Evolutionary conservation across 139 green algal species (phyloP), one percentile per base, ranked within the genome.

Genomic region (Ulvella scutata): DNA sequence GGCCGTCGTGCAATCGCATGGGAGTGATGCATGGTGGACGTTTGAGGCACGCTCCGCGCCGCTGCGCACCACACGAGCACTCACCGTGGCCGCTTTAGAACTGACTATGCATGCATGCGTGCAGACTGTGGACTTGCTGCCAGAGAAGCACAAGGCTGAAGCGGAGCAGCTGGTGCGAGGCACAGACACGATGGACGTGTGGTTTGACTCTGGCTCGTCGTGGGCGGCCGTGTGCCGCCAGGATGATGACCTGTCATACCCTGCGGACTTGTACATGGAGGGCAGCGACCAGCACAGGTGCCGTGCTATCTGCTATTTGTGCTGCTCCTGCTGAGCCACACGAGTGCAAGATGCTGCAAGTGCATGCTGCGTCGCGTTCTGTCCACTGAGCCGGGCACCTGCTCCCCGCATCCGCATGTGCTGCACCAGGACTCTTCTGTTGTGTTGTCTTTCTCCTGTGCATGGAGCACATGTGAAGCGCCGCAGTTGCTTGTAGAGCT

Each of bases 161-260:
- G 91, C 92, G 21, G 38, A 74, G 26, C 36, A 76, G 38, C 84
- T 92, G 33, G 73, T 59, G 23, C 90, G 93, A 78, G 93, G 93
- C 33, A 88, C 92, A 82, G 95, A 99, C 82, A 99, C 95, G 4
- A 98, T 99, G 95, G 95, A 99, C 75, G 95, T 99, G 37, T 98
- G 95, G 95, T 98, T 99, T 83, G 95, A 99, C 83, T 95, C 86
- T 39, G 95, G 95, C 79, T 87, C 76, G 80, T 92, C 83, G 83
- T 98, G 93, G 93, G 90, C 92, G 40, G 93, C 87, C 6, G 92
- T 97, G 67, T 75, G 96, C 75, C 81, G 88, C 61, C 29, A 78
- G 31, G 37, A 74, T 35, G 72, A 79, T 43, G 81, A 79, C 7
- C 82, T 96, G 28, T 73, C 43, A 23, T 92, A 89, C 78, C 95